Conservation (phyloP, 768 basidiomycete species). For the Cubamyces lactineus region DNA sequence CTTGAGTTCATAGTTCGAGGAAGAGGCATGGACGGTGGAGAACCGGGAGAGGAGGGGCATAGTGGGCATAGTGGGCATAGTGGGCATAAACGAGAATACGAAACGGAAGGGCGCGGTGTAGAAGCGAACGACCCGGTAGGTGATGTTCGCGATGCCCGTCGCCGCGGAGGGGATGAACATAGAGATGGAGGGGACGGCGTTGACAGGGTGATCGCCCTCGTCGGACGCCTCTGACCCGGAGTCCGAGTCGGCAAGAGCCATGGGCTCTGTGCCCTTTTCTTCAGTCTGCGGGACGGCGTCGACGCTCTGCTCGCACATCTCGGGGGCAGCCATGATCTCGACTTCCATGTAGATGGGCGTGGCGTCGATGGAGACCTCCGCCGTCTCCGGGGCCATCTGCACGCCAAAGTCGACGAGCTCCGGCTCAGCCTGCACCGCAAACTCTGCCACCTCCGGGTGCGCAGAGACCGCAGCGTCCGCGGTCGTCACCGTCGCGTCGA, state of each 20-base stretch:
- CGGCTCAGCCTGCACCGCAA: conserved; percentile 43
- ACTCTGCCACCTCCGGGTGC: conserved; percentile 40
- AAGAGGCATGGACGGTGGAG: conserved; percentile 17
- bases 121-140: conserved; percentile 37
- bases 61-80: conserved; percentile 30
- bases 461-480: conserved; percentile 47
- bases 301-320: conserved; percentile 37
- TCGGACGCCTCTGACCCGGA: conserved; percentile 14
- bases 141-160: conserved; percentile 33
- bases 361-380: conserved; percentile 55
- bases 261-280: conserved; percentile 29
- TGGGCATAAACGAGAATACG: conserved; percentile 35
- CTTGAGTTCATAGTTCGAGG: conserved; percentile 15
- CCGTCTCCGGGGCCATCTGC: conserved; percentile 43
- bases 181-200: conserved; percentile 10
- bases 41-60: conserved; percentile 19
- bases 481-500: conserved; percentile 56
- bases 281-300: conserved; percentile 32
- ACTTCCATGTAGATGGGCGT: conserved; percentile 49
- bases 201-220: conserved; percentile 16
- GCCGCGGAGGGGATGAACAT: conserved; percentile 35
- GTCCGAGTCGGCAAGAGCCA: conserved; percentile 10
- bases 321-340: conserved; percentile 49
- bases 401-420: conserved; percentile 42
- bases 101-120: conserved; percentile 39